Base-by-base conservation (phyloP, 805 yeast genomes). In the Saccharomycopsis fibuligera region DNA sequence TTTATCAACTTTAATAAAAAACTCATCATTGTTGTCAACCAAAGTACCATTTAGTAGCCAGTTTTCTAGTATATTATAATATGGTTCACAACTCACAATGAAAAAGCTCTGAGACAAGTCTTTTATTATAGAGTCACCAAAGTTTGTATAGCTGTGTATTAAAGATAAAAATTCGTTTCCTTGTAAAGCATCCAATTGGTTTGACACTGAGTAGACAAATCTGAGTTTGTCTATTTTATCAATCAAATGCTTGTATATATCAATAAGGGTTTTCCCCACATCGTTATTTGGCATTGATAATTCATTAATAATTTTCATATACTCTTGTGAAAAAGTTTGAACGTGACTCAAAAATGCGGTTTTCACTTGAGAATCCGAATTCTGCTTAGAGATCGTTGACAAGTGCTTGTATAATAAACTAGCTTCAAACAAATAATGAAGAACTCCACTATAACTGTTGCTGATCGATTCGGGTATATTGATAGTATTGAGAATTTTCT, bases 11-110 rank as follows among this genome's bases (percentile, higher is more conserved):
- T 24, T 35, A 10, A 48, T 76, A 57, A 86, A 90, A 58, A 88
- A 88, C 54, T 83, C 91, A 14, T 72, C 73, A 49, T 66, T 67
- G 1, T 67, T 70, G 48, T 76, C 79, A 2, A 69, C 64, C 14
- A 88, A 59, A 44, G 75, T 78, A 1, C 96, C 97, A 38, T 73
- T 64, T 0, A 77, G 61, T 1, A 88, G 60, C 97, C 97, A 91
- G 38, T 70, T 69, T 35, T 72, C 69, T 3, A 86, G 56, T 27
- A 79, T 69, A 35, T 75, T 78, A 47, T 72, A 72, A 60, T 86
- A 87, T 1, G 95, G 87, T 4, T 65, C 65, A 0, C 75, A 63
- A 3, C 78, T 68, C 27, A 69, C 68, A 3, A 60, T 46, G 47
- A 80, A 75, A 19, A 85, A 64, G 3, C 63, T 56, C 0, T 44